Evolutionary conservation across 768 basidiomycete genomes (phyloP).

Genomic region (Auricularia sp.): DNA sequence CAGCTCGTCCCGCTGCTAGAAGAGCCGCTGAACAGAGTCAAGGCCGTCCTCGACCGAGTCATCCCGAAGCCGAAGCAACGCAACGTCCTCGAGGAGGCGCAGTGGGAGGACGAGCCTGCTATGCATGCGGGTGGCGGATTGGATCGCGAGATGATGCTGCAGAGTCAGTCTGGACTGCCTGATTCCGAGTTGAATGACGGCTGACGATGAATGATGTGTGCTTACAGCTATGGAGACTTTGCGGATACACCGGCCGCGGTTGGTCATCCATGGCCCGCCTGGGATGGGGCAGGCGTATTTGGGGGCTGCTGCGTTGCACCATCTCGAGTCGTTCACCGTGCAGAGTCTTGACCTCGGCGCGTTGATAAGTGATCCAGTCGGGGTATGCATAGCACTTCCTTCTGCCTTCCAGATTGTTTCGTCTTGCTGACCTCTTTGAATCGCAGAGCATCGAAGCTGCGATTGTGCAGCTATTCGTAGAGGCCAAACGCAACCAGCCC

Average conservation of each 20-base stretch:
- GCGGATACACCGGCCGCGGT: slow-evolving; percentile 80
- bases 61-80: slow-evolving; percentile 74
- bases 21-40: slow-evolving; percentile 59
- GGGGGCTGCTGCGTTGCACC: slow-evolving; percentile 84
- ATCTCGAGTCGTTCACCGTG: slow-evolving; percentile 90
- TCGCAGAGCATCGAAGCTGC: slow-evolving; percentile 78
- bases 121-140: slow-evolving; percentile 50
- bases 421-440: not conserved
- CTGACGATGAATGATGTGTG: slow-evolving; percentile 7
- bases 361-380: slow-evolving; percentile 76
- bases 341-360: slow-evolving; percentile 89
- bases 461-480: slow-evolving; percentile 88
- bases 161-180: slow-evolving; percentile 42
- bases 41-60: slow-evolving; percentile 56
- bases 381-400: slow-evolving; percentile 34
- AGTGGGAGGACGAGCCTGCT: slow-evolving; percentile 65
- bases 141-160: slow-evolving; percentile 78
- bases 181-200: not conserved
- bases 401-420: not conserved
- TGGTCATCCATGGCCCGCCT: slow-evolving; percentile 65
- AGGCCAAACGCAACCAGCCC: slow-evolving; percentile 94
- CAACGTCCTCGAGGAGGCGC: slow-evolving; percentile 87
- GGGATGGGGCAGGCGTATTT: slow-evolving; percentile 92
- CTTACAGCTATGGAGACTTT: slow-evolving; percentile 78
- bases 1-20: slow-evolving; percentile 76